A percentile compares a stretch with the other conserved stretches of the same genome.
phyloP scores from a whole-genome alignment of 768 basidiomycete genomes.

The Lentinula sp. region DNA sequence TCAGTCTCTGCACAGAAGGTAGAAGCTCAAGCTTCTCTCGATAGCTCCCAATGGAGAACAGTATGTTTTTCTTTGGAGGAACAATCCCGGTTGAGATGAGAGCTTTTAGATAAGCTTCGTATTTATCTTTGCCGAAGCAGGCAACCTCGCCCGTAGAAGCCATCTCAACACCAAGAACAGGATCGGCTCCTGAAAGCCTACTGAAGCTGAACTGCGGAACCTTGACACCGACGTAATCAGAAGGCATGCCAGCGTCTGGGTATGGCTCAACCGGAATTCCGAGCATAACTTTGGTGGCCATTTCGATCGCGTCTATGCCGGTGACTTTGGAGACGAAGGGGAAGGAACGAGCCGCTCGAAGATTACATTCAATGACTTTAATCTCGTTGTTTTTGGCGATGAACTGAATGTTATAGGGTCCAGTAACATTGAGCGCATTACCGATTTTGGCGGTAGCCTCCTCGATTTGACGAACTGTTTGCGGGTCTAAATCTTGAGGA shows the following conservation, averaged over 20 bases:
- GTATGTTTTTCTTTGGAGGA: constrained; percentile 93
- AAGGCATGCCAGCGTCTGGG: constrained; percentile 80
- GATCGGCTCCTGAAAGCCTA: constrained; percentile 93
- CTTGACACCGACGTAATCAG: constrained; percentile 97
- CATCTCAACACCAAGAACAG: constrained; percentile 98
- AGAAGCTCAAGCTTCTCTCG: constrained; percentile 96
- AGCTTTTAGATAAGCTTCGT: constrained; percentile 97
- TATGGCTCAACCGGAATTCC: constrained; percentile 85
- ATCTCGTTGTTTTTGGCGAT: constrained; percentile 99
- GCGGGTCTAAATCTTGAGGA: constrained; percentile 95
- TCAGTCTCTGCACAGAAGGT: constrained; percentile 93
- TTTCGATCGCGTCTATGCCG: constrained; percentile 95
- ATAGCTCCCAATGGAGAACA: constrained; percentile 95
- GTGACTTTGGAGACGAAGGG: constrained; percentile 99
- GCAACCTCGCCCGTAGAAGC: constrained; percentile 99
- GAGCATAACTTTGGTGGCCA: constrained; percentile 99
- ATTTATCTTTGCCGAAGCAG: constrained; percentile 96
- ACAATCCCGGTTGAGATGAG: constrained; percentile 94
- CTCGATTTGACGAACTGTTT: constrained; percentile 93
- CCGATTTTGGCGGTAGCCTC: constrained; percentile 98
- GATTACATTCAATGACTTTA: constrained; percentile 99
- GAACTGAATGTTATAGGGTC: constrained; percentile 99
- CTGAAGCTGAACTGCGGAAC: constrained; percentile 99
- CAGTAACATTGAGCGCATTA: constrained; percentile 95
- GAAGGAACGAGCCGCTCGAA: constrained; percentile 96